Base-by-base conservation (phyloP, 331 rosid species). In the Arachis monticola region DNA sequence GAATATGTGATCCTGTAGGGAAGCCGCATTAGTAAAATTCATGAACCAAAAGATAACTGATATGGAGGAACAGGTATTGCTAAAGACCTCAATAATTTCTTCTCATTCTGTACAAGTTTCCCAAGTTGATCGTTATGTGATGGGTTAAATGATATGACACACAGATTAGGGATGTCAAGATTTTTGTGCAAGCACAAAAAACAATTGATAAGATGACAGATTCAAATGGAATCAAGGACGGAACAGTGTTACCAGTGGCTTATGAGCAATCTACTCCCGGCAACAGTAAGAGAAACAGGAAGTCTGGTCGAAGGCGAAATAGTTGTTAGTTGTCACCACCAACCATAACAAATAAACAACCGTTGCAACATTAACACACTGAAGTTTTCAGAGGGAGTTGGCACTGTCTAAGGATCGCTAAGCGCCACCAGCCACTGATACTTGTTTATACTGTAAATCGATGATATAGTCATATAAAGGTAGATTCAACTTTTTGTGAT, bases 11-110 rank as follows among this genome's bases (percentile, higher is more conserved):
- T 82, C 77, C 68, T 85, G 22, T 78, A 92, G 99, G 91, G 97
- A 90, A 86, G 83, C 85, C 72, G 57, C 81, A 8, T 75, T 85
- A 13, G 41, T 70, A 67, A 87, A 80, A 73, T 64, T 27, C 64
- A 80, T 75, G 81, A 86, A 90, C 14, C 97, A 86, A 70, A 85
- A 63, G 79, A 83, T 85, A 60, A 81, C 72, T 67, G 97, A 92
- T 87, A 78, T 90, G 83, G 96, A 90, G 85, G 99, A 95, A 86
- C 97, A 92, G 97, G 97, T 92, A 85, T 73, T 35, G 13, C 84
- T 63, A 4, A 4, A 65, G 14, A 57, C 67, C 48, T 70, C 9
- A 64, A 38, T 44, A 5, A 42, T 74, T 77, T 64, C 38, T 67
- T 58, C 44, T 61, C 61, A 41, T 67, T 58, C 48, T 61, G 35